Percentiles rank a stretch among this genome's conserved stretches.
phyloP scores from a whole-genome alignment of 352 stramenopile species.

The Phytopythium oedochilum region DNA sequence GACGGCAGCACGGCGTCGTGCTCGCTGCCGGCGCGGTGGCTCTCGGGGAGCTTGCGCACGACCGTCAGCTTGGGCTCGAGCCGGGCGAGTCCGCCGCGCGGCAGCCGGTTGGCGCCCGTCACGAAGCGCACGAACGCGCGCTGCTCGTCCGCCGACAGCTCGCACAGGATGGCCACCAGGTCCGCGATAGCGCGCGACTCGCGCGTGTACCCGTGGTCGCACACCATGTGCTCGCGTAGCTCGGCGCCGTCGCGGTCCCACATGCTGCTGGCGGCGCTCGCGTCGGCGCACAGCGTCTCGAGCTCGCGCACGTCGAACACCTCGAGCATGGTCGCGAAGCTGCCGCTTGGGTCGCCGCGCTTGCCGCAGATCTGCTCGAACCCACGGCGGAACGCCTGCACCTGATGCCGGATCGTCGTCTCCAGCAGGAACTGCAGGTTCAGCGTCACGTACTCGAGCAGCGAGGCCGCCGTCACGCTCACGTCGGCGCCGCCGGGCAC shows the following conservation, averaged over 20 bases:
- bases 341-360: conserved; percentile 1
- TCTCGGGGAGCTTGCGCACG: conserved; percentile 69
- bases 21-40: conserved; percentile 9
- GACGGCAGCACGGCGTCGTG: conserved; percentile 69
- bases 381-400: conserved; percentile 60
- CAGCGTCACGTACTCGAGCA: conserved; percentile 49
- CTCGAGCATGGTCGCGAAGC: conserved; percentile 24
- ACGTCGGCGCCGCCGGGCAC: conserved; percentile 27
- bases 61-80: conserved; percentile 87
- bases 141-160: conserved; percentile 62
- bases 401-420: conserved; percentile 50
- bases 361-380: conserved; percentile 60
- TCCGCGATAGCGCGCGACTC: conserved; percentile 61
- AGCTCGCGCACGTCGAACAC: conserved; percentile 66
- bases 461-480: conserved; percentile 39
- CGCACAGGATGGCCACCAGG: conserved; percentile 74
- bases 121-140: conserved; percentile 88
- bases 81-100: conserved; percentile 71
- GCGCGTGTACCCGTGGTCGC: conserved; percentile 77
- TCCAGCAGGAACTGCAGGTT: conserved; percentile 61
- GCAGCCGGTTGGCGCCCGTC: conserved; percentile 83
- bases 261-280: conserved; percentile 28
- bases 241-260: conserved; percentile 70
- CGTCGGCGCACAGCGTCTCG: conserved; percentile 57
- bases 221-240: conserved; percentile 77